Evolutionary conservation across 257 asterid genomes (phyloP), one percentile per base, ranked within the genome.

Genomic region (Thymus quinquecostatus): DNA sequence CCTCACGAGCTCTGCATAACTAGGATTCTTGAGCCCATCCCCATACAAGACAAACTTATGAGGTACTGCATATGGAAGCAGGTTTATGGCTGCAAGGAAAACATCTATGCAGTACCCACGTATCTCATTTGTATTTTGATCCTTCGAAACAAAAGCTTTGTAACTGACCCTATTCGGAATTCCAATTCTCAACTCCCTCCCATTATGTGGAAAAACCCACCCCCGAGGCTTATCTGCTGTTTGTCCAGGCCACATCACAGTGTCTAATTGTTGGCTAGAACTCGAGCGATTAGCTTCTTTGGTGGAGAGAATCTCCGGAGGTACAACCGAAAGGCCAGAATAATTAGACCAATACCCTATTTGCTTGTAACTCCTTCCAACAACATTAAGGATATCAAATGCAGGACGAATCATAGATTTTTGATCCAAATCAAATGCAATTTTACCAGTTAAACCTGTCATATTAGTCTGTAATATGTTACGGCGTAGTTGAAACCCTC

Each of bases 341-440:
- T 88, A 83, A 49, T 90, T 88, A 48, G 89, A 88, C 97, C 98
- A 90, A 79, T 88, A 90, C 27, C 97, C 97, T 71, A 88, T 83
- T 74, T 53, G 84, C 82, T 78, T 86, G 76, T 77, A 75, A 30
- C 87, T 82, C 66, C 58, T 75, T 11, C 85, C 87, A 77, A 80
- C 74, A 3, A 88, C 89, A 75, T 92, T 88, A 66, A 92, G 85
- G 68, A 92, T 78, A 47, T 92, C 95, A 71, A 71, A 90, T 5
- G 96, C 85, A 27, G 97, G 97, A 45, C 80, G 80, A 10, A 63
- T 13, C 8, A 81, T n/a, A 10, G 84, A 80, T 69, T 89, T 81
- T 59, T 82, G 3, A 65, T 36, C 87, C 8, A 77, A 48, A 62
- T 72, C 83, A 73, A 90, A 90, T 13, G 80, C 78, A 51, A 88